Percentiles rank a stretch among this genome's conserved stretches.
These are phyloP conservation scores for Ophiocordyceps polyrhachis-furcata DNA, from an alignment of 2,329 filamentous ascomycete species.

Conservation along the genomic window DNA sequence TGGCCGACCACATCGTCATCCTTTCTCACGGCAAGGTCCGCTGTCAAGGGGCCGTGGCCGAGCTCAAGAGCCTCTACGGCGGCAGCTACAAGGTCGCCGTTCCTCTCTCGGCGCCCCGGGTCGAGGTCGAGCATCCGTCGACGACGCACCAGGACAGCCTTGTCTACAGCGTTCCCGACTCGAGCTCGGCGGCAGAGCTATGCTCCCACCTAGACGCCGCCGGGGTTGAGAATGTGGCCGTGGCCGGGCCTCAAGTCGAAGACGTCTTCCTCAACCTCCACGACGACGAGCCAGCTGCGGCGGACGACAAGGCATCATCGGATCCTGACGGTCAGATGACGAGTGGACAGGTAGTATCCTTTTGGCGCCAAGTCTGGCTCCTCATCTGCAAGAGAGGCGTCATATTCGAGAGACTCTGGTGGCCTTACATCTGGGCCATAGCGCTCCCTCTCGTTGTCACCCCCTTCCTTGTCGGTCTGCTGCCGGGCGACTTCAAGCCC, in stretches of 20 bases:
- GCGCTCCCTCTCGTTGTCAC: slow-evolving; percentile 56
- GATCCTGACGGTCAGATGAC: slow-evolving; percentile 2
- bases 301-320: neutral
- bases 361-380: slow-evolving; percentile 39
- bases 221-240: slow-evolving; percentile 18
- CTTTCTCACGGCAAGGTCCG: slow-evolving; percentile 43
- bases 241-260: slow-evolving; percentile 14
- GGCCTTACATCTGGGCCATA: slow-evolving; percentile 56
- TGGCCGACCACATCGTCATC: slow-evolving; percentile 49
- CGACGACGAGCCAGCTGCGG: neutral
- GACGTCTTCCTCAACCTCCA: slow-evolving; percentile 13
- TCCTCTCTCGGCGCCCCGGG: slow-evolving; percentile 4
- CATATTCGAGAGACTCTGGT: slow-evolving; percentile 54
- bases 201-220: slow-evolving; percentile 27
- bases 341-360: slow-evolving; percentile 3
- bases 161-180: slow-evolving; percentile 32
- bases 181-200: slow-evolving; percentile 6
- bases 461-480: slow-evolving; percentile 52
- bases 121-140: slow-evolving; percentile 15
- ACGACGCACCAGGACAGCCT: slow-evolving; percentile 35
- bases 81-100: slow-evolving; percentile 43
- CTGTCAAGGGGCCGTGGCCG: slow-evolving; percentile 42
- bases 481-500: slow-evolving; percentile 37
- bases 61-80: slow-evolving; percentile 43
- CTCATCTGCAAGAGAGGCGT: slow-evolving; percentile 56